These are phyloP conservation scores for Sporobolomyces pararoseus DNA, from an alignment of 768 basidiomycete genomes.

Conservation along the genomic window DNA sequence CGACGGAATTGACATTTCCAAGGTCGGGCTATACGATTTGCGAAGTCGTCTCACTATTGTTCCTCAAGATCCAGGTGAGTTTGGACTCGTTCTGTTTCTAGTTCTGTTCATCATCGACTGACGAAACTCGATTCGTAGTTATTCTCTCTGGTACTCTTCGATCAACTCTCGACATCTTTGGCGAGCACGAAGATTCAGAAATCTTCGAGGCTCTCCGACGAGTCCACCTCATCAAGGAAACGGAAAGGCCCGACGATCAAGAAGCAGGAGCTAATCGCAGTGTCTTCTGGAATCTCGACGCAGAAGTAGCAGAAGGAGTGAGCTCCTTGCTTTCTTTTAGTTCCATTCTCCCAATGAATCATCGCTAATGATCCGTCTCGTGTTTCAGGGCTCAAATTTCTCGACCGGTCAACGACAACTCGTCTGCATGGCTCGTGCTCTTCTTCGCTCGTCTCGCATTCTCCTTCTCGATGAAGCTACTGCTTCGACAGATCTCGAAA, in stretches of 20 bases:
- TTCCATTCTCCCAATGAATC: not conserved
- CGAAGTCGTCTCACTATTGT: constrained; percentile 62
- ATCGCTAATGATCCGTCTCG: not conserved
- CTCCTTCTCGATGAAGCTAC: constrained; percentile 44
- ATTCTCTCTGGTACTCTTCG: constrained; percentile 59
- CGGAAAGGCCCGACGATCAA: constrained; percentile 11
- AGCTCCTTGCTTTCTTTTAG: too few relatives aligned
- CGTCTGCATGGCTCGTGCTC: constrained; percentile 47
- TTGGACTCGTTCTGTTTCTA: constrained; percentile 54
- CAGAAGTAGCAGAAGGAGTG: constrained; percentile 36
- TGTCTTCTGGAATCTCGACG: constrained; percentile 39
- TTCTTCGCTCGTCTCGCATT: constrained; percentile 29
- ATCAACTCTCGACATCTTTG: constrained; percentile 54
- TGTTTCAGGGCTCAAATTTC: constrained; percentile 60
- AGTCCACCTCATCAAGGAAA: constrained; percentile 41
- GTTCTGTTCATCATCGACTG: not conserved
- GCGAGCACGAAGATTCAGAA: constrained; percentile 44
- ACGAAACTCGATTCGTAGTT: constrained; percentile 54
- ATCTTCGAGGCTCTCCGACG: constrained; percentile 46
- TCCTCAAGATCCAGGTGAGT: constrained; percentile 34
- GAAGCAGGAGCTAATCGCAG: constrained; percentile 39
- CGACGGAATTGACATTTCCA: constrained; percentile 52
- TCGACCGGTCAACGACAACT: constrained; percentile 84
- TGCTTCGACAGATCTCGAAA: constrained; percentile 54
- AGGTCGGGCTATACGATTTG: constrained; percentile 56